These are phyloP conservation scores for Xylaria sp. DNA, from an alignment of 2,329 filamentous ascomycete genomes.

Conservation along the genomic window DNA sequence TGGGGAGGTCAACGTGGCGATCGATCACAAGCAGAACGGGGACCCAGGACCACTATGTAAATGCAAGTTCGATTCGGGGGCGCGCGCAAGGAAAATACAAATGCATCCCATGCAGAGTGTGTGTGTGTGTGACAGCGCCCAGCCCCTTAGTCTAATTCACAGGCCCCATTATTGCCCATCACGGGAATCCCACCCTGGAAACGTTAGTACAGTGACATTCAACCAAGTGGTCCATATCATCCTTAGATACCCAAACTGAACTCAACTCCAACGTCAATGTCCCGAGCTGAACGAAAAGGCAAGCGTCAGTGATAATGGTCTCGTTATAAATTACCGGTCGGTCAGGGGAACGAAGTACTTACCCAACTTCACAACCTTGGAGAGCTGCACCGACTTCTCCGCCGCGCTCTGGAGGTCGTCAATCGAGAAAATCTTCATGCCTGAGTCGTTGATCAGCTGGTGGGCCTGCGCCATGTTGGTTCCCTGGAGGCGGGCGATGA, in stretches of 20 bases:
- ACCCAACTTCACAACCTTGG: conserved; percentile 99
- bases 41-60: no score
- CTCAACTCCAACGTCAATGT: conserved; percentile 96
- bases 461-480: conserved; percentile 97
- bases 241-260: conserved; percentile 90
- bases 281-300: conserved; percentile 70
- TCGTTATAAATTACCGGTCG: background rate
- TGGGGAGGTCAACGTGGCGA: no score
- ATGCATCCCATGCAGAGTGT: conserved; percentile 31
- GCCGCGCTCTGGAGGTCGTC: conserved; percentile 96
- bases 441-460: conserved; percentile 92
- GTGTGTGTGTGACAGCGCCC: conserved; percentile 22
- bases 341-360: conserved; percentile 46
- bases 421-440: conserved; percentile 99
- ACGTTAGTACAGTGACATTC: conserved; percentile 40
- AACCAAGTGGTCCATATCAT: conserved; percentile 30
- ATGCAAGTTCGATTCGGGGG: conserved; percentile 17
- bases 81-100: conserved; percentile 14
- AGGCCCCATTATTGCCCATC: conserved; percentile 18
- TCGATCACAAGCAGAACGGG: no score
- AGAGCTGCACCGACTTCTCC: conserved; percentile 98
- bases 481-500: conserved; percentile 95
- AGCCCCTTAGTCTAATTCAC: conserved; percentile 22
- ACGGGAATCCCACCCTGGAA: conserved; percentile 31
- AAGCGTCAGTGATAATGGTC: conserved; percentile 25